Conservation (phyloP, 2,329 filamentous ascomycete genomes). For the Sarocladium brachiariae region DNA sequence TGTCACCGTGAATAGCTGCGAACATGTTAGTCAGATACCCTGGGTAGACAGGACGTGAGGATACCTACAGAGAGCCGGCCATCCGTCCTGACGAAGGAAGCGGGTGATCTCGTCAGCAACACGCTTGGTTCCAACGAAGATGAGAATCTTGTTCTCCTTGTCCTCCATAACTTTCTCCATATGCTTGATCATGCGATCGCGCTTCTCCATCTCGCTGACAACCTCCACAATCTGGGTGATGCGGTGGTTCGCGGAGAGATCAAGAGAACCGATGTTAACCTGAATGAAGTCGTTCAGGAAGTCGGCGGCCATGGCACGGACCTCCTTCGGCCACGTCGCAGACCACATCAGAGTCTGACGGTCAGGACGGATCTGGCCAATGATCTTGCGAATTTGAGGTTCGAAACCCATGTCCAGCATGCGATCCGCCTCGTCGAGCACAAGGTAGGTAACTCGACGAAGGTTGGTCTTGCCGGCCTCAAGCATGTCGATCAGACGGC, state of each 20-base stretch:
- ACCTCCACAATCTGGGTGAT: conserved; percentile 98
- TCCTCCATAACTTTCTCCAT: conserved; percentile 97
- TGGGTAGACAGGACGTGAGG: too few species aligned
- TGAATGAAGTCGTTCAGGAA: conserved; percentile 96
- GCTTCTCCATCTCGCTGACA: conserved; percentile 93
- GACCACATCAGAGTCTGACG: conserved; percentile 99
- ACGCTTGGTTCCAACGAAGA: conserved; percentile 91
- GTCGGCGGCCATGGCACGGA: conserved; percentile 82
- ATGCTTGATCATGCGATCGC: conserved; percentile 94
- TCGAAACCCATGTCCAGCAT: conserved; percentile 99
- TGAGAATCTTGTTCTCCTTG: conserved; percentile 88
- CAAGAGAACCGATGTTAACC: conserved; percentile 96
- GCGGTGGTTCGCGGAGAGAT: conserved; percentile 92
- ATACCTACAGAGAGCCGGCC: conserved; percentile 86
- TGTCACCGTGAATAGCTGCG: conserved; percentile 93
- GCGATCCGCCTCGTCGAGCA: conserved; percentile 97
- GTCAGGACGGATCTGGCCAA: conserved; percentile 93
- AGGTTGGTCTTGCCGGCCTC: conserved; percentile 98
- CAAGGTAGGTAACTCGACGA: conserved; percentile 93
- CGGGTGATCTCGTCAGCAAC: conserved; percentile 96
- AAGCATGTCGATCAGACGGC: conserved; percentile 97
- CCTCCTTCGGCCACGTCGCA: conserved; percentile 98
- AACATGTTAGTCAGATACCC: conserved; percentile 11
- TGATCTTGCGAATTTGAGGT: conserved; percentile 98
- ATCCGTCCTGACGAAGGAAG: conserved; percentile 95